Evolutionary conservation across 352 stramenopile species (phyloP), one percentile per base, ranked within the genome.

Genomic region (Pythium folliculosum): DNA sequence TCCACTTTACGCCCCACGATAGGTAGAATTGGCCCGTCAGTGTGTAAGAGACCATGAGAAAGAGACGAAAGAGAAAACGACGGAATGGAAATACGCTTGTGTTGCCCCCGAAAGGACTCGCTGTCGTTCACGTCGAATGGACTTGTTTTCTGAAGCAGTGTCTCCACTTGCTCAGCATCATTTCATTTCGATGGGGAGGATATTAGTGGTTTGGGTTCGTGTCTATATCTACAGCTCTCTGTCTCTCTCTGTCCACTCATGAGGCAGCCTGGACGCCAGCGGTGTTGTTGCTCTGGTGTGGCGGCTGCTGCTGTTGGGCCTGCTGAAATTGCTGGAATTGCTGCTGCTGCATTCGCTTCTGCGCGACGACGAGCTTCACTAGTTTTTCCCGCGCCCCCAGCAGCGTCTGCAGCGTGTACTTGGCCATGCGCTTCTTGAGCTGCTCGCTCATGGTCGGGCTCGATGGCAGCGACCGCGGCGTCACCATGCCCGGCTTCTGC

Each of bases 401-500:
- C 30, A 94, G 63, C 12, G 83, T 90, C 70, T 86, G 73, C 22
- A 88, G 55, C n/a, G 86, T 94, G 68, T 92, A 94, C 52, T 87
- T 81, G 57, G 77, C 75, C 83, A 94, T 92, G 63, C 84, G 81
- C 44, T 88, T 88, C 65, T 86, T 79, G 40, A 92, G 69, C 71
- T 90, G 76, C 30, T 81, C 73, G 60, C 81, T 87, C 73, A 90
- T 81, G 22, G 75, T 89, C 40, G 86, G 86, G 52, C 82, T 92
- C 16, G 84, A 81, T n/a, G 86, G 84, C 22, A 93, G 63, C 35
- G 81, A 92, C 12, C 78, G 78, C 43, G 86, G 86, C 30, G 80
- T 93, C 23, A 94, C 84, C 86, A 94, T 94, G 1, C 86, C 86
- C 19, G 81, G 84, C 55, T 88, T 88, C 70, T 87, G 70, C 12